Evolutionary conservation across 257 asterid genomes (phyloP).

Genomic region (Solanum paucissectum): DNA sequence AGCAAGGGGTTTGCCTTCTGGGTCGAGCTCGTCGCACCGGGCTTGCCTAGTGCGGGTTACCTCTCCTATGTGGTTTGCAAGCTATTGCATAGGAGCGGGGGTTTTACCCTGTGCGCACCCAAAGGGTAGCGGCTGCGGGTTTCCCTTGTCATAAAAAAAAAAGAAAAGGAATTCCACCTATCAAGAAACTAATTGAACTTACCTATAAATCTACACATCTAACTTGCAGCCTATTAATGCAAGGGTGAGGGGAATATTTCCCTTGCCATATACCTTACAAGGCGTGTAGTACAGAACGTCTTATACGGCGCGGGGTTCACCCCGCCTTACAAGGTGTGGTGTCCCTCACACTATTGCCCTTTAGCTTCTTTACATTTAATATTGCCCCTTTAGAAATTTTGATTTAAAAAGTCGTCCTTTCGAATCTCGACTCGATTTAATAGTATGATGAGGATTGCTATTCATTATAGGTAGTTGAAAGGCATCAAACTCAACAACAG

Average conservation of each 20-base stretch:
- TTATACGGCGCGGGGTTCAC: not conserved
- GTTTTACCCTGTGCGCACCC: too few species aligned
- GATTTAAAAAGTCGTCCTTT: not conserved
- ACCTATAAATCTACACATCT: constrained; percentile 20
- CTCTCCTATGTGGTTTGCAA: too few species aligned
- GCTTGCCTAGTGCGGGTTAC: too few species aligned
- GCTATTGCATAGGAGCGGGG: too few species aligned
- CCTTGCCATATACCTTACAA: not conserved
- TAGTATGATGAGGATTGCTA: not conserved
- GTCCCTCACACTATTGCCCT: not conserved
- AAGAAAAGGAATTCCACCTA: constrained; percentile 35
- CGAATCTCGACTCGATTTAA: not conserved
- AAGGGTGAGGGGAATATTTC: not conserved
- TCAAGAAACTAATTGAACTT: constrained; percentile 36
- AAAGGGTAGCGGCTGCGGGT: too few species aligned
- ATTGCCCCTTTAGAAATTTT: not conserved
- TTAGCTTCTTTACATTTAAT: not conserved
- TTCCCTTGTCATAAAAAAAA: too few species aligned
- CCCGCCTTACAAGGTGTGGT: not conserved
- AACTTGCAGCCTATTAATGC: not conserved
- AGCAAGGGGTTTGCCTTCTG: too few species aligned
- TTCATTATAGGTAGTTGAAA: not conserved
- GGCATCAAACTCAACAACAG: not conserved
- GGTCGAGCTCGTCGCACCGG: too few species aligned
- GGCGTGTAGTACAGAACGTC: not conserved